Conservation (phyloP, 768 basidiomycete genomes). For the Mycena capillaripes region DNA sequence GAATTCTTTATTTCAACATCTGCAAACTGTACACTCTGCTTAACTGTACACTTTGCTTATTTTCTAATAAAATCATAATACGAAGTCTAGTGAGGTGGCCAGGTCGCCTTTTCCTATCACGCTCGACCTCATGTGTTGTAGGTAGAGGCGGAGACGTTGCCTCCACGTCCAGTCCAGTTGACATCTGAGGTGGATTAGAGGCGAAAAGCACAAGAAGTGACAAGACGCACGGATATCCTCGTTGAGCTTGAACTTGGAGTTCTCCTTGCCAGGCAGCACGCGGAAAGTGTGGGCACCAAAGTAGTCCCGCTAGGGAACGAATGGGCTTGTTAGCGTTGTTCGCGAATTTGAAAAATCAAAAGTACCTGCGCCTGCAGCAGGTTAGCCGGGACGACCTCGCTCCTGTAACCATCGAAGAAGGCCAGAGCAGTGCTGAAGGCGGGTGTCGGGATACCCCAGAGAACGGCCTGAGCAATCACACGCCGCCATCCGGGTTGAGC, state of each 20-base stretch:
- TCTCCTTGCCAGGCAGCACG: slow-evolving; percentile 93
- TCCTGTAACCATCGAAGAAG: slow-evolving; percentile 99
- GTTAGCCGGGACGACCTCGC: slow-evolving; percentile 94
- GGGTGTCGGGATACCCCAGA: slow-evolving; percentile 98
- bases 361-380: slow-evolving; percentile 91
- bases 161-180: slow-evolving; percentile 99
- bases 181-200: slow-evolving; percentile 69
- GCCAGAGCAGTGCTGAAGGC: slow-evolving; percentile 98
- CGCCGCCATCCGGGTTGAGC: slow-evolving; percentile 99
- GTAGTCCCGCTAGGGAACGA: slow-evolving; percentile 87
- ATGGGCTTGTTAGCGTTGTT: slow-evolving; percentile 14
- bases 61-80: slow-evolving; percentile 31
- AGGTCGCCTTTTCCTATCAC: slow-evolving; percentile 25
- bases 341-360: background rate
- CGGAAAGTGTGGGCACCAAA: slow-evolving; percentile 99
- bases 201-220: slow-evolving; percentile 15
- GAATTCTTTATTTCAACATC: slow-evolving; percentile 21
- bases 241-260: slow-evolving; percentile 80
- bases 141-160: slow-evolving; percentile 90
- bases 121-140: slow-evolving; percentile 68
- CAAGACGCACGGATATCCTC: slow-evolving; percentile 87
- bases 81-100: slow-evolving; percentile 25
- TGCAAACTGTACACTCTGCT: background rate
- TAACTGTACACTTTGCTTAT: slow-evolving; percentile 29
- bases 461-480: slow-evolving; percentile 93